phyloP scores from a whole-genome alignment of 352 stramenopile genomes.

The Pythium angustatum region DNA sequence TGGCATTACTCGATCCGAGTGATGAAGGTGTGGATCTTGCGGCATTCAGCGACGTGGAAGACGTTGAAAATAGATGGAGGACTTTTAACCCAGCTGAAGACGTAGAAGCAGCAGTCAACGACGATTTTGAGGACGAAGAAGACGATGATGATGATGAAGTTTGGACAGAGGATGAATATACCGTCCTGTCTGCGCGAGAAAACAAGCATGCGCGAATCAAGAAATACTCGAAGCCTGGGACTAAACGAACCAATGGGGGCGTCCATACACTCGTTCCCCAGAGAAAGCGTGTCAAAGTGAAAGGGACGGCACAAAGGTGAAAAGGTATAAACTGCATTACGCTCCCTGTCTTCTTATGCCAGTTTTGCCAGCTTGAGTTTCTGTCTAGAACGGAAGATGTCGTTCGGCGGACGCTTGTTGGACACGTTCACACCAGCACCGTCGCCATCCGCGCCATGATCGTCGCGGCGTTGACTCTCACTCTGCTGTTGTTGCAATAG shows the following conservation, averaged over 20 bases:
- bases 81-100: neutral
- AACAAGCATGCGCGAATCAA: conserved; percentile 20
- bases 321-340: conserved; percentile 19
- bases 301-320: conserved; percentile 11
- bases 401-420: conserved; percentile 82
- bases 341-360: conserved; percentile 31
- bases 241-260: conserved; percentile 6
- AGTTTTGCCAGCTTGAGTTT: conserved; percentile 86
- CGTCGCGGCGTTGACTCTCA: conserved; percentile 43
- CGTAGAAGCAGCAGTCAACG: neutral
- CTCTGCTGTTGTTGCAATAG: conserved; percentile 43
- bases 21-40: neutral
- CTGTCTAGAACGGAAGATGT: conserved; percentile 85
- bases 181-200: neutral
- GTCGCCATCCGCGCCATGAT: conserved; percentile 36
- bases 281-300: conserved; percentile 29
- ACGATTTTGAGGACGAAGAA: conserved; percentile 2
- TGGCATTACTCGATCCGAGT: conserved; percentile 11
- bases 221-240: conserved; percentile 22
- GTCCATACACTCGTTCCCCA: conserved; percentile 29
- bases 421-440: conserved; percentile 48
- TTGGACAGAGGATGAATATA: too few species aligned
- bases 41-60: neutral
- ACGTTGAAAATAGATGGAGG: conserved; percentile 6
- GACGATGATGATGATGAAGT: neutral